Evolutionary conservation across 2,329 filamentous ascomycete genomes (phyloP).

Genomic region (Xylaria digitata): DNA sequence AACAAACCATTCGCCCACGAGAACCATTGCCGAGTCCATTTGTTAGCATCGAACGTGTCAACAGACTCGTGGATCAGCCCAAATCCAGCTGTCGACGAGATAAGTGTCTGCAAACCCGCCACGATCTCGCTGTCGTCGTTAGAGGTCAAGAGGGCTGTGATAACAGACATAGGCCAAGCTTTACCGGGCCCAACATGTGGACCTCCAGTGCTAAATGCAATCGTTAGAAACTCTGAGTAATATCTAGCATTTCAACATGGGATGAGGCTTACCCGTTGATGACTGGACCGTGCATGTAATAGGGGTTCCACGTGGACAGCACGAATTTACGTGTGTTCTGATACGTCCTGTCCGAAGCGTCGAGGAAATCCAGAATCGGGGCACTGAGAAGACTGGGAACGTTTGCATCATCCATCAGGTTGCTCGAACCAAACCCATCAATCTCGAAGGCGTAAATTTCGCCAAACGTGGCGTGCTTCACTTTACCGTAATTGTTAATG

Average conservation of each 20-base stretch:
- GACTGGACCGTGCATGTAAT: slow-evolving; percentile 69
- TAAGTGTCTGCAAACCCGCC: slow-evolving; percentile 49
- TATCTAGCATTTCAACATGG: slow-evolving; percentile 37
- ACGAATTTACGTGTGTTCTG: slow-evolving; percentile 82
- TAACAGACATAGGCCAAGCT: slow-evolving; percentile 89
- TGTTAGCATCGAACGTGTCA: slow-evolving; percentile 52
- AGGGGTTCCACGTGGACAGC: slow-evolving; percentile 77
- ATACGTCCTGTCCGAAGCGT: slow-evolving; percentile 67
- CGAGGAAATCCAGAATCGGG: slow-evolving; percentile 65
- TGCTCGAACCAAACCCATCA: slow-evolving; percentile 70
- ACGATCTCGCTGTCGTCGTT: slow-evolving; percentile 51
- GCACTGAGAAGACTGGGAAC: slow-evolving; percentile 68
- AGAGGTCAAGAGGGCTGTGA: slow-evolving; percentile 80
- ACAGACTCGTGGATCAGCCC: slow-evolving; percentile 59
- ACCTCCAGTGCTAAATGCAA: slow-evolving; percentile 56
- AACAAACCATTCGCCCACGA: slow-evolving; percentile 53
- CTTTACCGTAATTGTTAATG: slow-evolving; percentile 75
- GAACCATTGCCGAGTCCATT: slow-evolving; percentile 57
- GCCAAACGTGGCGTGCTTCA: slow-evolving; percentile 68
- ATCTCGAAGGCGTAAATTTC: slow-evolving; percentile 76
- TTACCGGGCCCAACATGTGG: slow-evolving; percentile 70
- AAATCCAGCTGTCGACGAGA: slow-evolving; percentile 49
- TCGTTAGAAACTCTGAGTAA: slow-evolving; percentile 24
- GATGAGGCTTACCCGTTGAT: slow-evolving; percentile 57
- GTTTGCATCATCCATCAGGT: slow-evolving; percentile 72